Conservation (phyloP, 306 rosid genomes). For the cucumber (Cucumis sativus) region DNA sequence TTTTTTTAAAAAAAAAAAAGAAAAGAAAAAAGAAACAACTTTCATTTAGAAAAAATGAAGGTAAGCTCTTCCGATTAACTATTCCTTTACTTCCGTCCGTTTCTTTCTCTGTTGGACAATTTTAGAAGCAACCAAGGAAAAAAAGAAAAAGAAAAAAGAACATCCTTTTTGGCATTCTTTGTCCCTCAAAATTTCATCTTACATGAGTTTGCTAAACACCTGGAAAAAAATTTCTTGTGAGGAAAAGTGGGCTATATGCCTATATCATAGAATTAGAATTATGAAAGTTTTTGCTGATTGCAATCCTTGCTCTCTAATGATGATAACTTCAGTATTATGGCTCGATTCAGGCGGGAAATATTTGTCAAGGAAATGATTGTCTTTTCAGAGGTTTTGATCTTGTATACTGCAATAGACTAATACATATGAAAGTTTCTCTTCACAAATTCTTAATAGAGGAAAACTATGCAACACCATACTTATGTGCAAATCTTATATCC, state of each 20-base stretch:
- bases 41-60: too few species aligned
- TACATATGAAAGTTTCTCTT: neutral
- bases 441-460: neutral
- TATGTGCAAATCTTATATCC: neutral
- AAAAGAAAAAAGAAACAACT: too few species aligned
- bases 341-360: neutral
- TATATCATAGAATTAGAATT: neutral
- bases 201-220: neutral
- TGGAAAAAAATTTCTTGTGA: neutral
- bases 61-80: too few species aligned
- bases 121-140: neutral
- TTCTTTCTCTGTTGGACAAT: neutral
- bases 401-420: neutral
- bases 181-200: neutral
- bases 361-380: neutral
- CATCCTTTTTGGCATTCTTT: neutral
- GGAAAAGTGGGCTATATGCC: neutral
- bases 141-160: neutral
- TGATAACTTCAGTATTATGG: neutral
- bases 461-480: neutral
- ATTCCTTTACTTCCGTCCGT: neutral
- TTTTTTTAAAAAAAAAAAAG: too few species aligned
- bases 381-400: neutral
- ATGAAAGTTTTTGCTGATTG: neutral
- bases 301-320: neutral